Evolutionary conservation across 208 protist species (phyloP).

Genomic region (Leishmania aethiopica): DNA sequence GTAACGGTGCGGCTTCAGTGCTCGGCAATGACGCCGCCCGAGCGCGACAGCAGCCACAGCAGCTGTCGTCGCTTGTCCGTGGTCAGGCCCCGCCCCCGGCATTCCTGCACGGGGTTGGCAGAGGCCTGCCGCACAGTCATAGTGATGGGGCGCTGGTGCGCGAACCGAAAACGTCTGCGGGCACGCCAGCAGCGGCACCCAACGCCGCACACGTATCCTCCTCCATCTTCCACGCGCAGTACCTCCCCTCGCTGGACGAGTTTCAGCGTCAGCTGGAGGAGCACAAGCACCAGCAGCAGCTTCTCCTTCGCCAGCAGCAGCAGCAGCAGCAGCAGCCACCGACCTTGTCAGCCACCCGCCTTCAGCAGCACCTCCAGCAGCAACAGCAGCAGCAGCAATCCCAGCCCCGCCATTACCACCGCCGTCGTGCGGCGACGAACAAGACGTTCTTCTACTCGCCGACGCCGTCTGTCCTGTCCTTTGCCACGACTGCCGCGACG

Average conservation of each 20-base stretch:
- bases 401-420: neutral
- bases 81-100: neutral
- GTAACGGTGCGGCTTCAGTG: neutral
- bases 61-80: neutral
- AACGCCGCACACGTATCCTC: neutral
- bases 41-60: constrained; percentile 13
- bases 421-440: constrained; percentile 23
- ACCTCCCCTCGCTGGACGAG: constrained; percentile 43
- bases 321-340: constrained; percentile 17
- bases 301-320: constrained; percentile 23
- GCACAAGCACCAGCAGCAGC: constrained; percentile 23
- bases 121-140: neutral
- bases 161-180: neutral
- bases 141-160: constrained; percentile 1
- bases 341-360: constrained; percentile 27
- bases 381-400: constrained; percentile 14
- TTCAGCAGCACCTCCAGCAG: constrained; percentile 22
- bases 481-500: constrained; percentile 13
- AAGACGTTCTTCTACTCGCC: constrained; percentile 29
- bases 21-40: neutral
- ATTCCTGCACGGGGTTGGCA: neutral
- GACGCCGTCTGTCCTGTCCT: constrained; percentile 19
- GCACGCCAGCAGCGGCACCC: constrained; percentile 4
- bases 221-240: constrained; percentile 36
- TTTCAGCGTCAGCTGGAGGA: constrained; percentile 27